Conservation (phyloP, 2,329 filamentous ascomycete genomes). For the Whalleya microplaca region DNA sequence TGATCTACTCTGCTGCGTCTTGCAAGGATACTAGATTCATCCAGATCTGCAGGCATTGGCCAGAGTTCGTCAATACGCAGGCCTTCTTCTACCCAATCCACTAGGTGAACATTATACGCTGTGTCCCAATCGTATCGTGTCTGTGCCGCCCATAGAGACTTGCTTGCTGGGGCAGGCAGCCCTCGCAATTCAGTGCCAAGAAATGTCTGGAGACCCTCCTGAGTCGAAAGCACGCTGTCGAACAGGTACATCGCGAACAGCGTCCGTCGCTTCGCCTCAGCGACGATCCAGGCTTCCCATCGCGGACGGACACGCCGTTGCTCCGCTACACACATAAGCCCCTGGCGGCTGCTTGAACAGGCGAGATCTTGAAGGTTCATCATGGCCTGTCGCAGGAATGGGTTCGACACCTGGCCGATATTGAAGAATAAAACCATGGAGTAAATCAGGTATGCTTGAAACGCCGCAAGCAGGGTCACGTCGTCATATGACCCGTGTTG, state of each 20-base stretch:
- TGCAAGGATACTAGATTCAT: conserved; percentile 34
- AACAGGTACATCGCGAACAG: conserved; percentile 58
- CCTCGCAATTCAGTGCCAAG: conserved; percentile 52
- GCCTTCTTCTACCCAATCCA: conserved; percentile 45
- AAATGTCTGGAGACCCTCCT: conserved; percentile 49
- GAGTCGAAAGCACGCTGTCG: conserved; percentile 50
- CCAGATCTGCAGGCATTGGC: conserved; percentile 41
- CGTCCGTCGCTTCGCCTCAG: conserved; percentile 55
- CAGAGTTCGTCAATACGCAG: conserved; percentile 57
- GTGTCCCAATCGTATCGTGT: conserved; percentile 45
- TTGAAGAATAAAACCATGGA: conserved; percentile 52
- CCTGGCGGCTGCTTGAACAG: conserved; percentile 41
- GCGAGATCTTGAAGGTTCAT: conserved; percentile 56
- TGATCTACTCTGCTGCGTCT: conserved; percentile 46
- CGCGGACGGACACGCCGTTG: conserved; percentile 41
- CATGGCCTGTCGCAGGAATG: conserved; percentile 47
- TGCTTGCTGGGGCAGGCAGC: conserved; percentile 46
- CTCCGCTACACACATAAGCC: conserved; percentile 50
- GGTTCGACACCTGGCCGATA: conserved; percentile 22
- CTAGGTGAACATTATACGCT: conserved; percentile 47
- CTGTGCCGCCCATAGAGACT: conserved; percentile 47
- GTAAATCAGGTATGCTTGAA: conserved; percentile 60
- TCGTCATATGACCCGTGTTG: conserved; percentile 32
- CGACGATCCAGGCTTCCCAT: conserved; percentile 59
- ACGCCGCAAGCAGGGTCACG: conserved; percentile 44